A percentile compares a stretch with the other conserved stretches of the same genome.
Evolutionary conservation across 257 asterid genomes (phyloP).

Genomic region (Solanum bulbocastanum): DNA sequence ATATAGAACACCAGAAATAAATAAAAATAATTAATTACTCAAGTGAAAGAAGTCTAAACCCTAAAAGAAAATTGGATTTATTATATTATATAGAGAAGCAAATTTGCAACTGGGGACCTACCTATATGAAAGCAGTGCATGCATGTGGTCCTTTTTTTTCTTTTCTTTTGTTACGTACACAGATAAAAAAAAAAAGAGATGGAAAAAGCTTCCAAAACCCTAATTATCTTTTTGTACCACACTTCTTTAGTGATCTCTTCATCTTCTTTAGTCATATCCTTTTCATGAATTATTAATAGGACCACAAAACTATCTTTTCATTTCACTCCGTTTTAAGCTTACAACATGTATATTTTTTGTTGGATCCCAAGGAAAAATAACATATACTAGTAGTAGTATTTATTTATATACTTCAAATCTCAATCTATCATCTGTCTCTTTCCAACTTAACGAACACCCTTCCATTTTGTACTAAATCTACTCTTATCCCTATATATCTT

Average conservation of each 20-base stretch:
- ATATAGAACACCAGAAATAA: too few relatives aligned
- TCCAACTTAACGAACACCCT: conserved; percentile 8
- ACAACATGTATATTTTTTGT: conserved; percentile 2
- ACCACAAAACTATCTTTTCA: conserved; percentile 36
- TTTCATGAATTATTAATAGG: conserved; percentile 16
- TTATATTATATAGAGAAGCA: neutral
- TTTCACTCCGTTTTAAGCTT: conserved; percentile 5
- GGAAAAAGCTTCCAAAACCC: conserved; percentile 22
- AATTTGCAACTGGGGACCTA: conserved; percentile 13
- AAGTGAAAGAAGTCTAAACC: conserved; percentile 3
- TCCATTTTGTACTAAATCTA: neutral
- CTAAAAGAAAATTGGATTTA: neutral
- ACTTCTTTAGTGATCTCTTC: conserved; percentile 10
- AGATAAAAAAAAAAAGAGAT: neutral
- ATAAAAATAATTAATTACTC: neutral
- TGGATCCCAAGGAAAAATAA: conserved; percentile 36
- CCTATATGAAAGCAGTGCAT: conserved; percentile 3
- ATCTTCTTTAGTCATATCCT: conserved; percentile 17
- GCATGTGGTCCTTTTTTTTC: conserved; percentile 30
- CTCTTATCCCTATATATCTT: neutral
- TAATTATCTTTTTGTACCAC: conserved; percentile 4
- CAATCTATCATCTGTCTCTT: conserved; percentile 14
- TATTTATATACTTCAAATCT: neutral
- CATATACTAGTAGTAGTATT: neutral
- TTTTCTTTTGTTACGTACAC: neutral